Conservation (phyloP, 371 early-diverging fungal genomes). For the Mucor plumbeus region DNA sequence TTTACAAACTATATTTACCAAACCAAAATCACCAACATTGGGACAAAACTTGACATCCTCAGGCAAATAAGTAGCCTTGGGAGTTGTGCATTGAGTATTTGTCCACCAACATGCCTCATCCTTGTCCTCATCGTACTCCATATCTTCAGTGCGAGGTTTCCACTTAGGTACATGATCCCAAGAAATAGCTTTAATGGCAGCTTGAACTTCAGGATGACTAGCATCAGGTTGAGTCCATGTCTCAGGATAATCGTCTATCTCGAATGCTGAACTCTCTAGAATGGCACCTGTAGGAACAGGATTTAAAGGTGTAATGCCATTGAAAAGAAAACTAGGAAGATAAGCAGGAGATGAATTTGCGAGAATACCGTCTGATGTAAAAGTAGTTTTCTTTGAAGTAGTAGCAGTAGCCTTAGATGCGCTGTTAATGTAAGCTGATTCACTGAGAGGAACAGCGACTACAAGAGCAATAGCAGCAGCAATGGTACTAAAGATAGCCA, state of each 20-base stretch:
- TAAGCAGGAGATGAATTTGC: constrained; percentile 27
- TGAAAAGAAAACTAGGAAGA: constrained; percentile 16
- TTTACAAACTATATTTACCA: constrained; percentile 13
- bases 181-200: constrained; percentile 24
- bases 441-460: neutral
- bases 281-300: constrained; percentile 29
- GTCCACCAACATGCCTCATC: constrained; percentile 35
- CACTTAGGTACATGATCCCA: constrained; percentile 30
- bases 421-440: neutral
- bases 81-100: constrained; percentile 18
- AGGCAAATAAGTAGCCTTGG: constrained; percentile 25
- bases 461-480: constrained; percentile 7
- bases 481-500: constrained; percentile 4
- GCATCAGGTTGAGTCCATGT: constrained; percentile 18
- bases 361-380: constrained; percentile 16
- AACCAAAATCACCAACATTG: constrained; percentile 25
- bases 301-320: neutral
- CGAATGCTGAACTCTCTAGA: neutral
- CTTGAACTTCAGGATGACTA: constrained; percentile 26
- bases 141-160: neutral
- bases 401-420: neutral
- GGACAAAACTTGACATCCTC: constrained; percentile 26
- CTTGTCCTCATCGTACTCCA: constrained; percentile 11
- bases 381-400: neutral
- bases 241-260: constrained; percentile 11